Evolutionary conservation across 23 red algal species (phyloP).

Genomic region (Gracilaria domingensis): DNA sequence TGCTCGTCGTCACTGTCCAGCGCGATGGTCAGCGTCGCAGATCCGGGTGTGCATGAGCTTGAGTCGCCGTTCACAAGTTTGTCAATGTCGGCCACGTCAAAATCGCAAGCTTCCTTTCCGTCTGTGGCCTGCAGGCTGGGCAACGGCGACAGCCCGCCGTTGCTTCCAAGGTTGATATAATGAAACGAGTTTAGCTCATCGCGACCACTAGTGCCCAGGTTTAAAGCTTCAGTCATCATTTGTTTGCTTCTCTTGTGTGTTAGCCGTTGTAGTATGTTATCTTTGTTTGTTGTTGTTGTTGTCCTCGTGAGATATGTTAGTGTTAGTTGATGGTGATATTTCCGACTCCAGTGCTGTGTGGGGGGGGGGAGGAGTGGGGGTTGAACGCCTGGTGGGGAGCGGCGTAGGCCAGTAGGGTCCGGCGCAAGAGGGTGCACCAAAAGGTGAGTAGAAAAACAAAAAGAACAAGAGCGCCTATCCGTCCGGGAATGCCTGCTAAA

Average conservation of each 20-base stretch:
- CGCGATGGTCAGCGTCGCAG: neutral
- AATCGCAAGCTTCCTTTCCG: neutral
- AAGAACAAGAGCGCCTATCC: neutral
- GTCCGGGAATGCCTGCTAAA: conserved; percentile 8
- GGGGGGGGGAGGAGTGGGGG: neutral
- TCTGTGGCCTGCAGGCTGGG: neutral
- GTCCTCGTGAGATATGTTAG: neutral
- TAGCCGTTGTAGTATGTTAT: no score
- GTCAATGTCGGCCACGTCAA: neutral
- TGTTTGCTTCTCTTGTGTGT: no score
- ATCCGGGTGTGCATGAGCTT: conserved; percentile 12
- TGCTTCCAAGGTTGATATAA: conserved; percentile 1
- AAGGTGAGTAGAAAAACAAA: neutral
- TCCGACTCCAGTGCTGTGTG: no score
- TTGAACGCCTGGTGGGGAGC: neutral
- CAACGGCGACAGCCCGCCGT: neutral
- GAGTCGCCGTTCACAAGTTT: neutral
- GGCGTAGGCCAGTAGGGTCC: neutral
- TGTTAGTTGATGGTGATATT: no score
- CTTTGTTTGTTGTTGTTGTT: neutral
- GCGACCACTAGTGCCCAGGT: neutral
- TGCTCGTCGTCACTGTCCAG: neutral
- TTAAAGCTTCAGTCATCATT: neutral
- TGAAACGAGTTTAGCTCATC: conserved; percentile 9
- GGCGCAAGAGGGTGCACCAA: neutral